A percentile compares a stretch with the other conserved stretches of the same genome.
Evolutionary conservation across 1,284 basidiomycete genomes (phyloP).

Genomic region (Tylopilus orsonianus): DNA sequence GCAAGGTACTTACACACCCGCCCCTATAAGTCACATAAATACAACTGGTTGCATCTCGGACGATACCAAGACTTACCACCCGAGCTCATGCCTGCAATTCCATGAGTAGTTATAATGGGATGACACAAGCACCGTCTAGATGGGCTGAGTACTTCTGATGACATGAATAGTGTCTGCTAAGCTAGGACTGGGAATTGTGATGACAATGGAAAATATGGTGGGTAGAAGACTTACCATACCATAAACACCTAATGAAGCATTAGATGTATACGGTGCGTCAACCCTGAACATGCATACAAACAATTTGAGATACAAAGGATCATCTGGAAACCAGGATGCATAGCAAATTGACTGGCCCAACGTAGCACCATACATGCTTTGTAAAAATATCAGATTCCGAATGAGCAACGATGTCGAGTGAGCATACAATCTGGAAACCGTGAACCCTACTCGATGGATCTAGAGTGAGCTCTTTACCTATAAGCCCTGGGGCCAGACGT

Average conservation of each 20-base stretch:
- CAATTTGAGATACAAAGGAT: constrained; percentile 2
- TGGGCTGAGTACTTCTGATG: background rate
- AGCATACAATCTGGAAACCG: constrained; percentile 6
- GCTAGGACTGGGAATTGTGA: background rate
- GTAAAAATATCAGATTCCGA: background rate
- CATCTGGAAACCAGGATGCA: constrained; percentile 13
- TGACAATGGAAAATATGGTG: background rate
- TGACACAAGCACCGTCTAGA: background rate
- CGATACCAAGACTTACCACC: constrained; percentile 4
- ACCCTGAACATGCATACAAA: background rate
- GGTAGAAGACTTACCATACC: constrained; percentile 1
- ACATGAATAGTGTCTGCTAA: constrained; percentile 6
- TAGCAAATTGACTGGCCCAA: constrained; percentile 16
- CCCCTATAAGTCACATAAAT: constrained; percentile 11
- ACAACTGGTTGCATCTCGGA: background rate
- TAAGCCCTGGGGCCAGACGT: constrained; percentile 9
- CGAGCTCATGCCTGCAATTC: constrained; percentile 2
- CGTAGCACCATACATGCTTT: constrained; percentile 14
- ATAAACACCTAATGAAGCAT: constrained; percentile 7
- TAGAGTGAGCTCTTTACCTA: constrained; percentile 4
- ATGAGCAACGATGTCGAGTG: too few relatives aligned
- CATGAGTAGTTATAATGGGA: constrained; percentile 2
- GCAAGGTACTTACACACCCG: constrained; percentile 8
- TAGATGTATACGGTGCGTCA: background rate
- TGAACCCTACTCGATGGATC: constrained; percentile 2